Base-by-base conservation (phyloP, 2,329 filamentous ascomycete species). In the Clarireedia paspali region DNA sequence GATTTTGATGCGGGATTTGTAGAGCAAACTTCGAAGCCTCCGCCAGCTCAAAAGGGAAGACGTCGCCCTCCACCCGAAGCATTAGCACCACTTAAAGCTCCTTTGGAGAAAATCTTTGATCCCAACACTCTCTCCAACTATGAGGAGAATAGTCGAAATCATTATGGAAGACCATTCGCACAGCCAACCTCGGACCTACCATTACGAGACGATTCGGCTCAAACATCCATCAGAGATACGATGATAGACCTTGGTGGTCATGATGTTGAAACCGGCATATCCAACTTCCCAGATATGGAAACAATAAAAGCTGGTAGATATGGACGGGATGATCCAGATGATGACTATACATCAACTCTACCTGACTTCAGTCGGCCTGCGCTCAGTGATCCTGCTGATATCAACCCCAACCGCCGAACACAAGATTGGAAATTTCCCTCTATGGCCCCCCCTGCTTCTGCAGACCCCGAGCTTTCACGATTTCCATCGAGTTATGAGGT, bases 211-310 rank as follows among this genome's bases (percentile, higher is more conserved):
- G 76, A 83, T 62, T 80, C 79, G 45, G 72, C 67, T 68, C 64
- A 74, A 61, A 68, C 77, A 3, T 75, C 62, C 7, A 68, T 84
- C n/a, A 73, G 80, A 54, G 82, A 85, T 64, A 84, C 82, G 0
- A 73, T 85, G 17, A 87, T 86, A 56, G 83, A 86, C 62, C 74
- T 86, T 6, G 83, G 85, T 59, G 79, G 76, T 2, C 84, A 81
- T 17, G 71, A 85, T 6, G 73, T 77, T 45, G 80, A 79, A 2
- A 76, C 73, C 39, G 78, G 80, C 3, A 71, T 82, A 1, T 80
- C 81, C 1, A 77, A 74, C 53, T 85, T 84, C 59, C 77, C 77
- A 39, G 81, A 85, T 61, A 74, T 85, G 74, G 78, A 79, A 53
- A 85, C 82, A 4, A 80, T 85, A 59, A 77, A 59, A 51, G 60